A percentile compares a stretch with the other conserved stretches of the same genome.
Evolutionary conservation across 768 basidiomycete species (phyloP).

Genomic region (Leccinum imitatum): DNA sequence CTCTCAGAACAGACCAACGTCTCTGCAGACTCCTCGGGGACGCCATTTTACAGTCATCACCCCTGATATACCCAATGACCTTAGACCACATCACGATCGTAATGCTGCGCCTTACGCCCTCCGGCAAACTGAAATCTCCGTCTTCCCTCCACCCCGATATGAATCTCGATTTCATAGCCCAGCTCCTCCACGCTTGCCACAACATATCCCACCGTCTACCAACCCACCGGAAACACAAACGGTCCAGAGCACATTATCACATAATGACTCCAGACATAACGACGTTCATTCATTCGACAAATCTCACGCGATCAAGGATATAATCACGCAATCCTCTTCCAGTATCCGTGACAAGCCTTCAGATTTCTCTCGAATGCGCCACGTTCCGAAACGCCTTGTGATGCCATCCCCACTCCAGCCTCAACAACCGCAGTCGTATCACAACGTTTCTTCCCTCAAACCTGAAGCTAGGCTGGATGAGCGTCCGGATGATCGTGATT

Average conservation of each 20-base stretch:
- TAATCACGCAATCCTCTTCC: conserved; percentile 6
- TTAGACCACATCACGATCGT: conserved; percentile 12
- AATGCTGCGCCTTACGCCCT: conserved; percentile 15
- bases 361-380: conserved; percentile 25
- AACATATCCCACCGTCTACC: conserved; percentile 7
- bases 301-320: conserved; percentile 3
- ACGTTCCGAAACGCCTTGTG: conserved; percentile 65
- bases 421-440: conserved; percentile 19
- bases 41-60: conserved; percentile 11
- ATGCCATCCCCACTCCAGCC: conserved; percentile 71
- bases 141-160: conserved; percentile 24
- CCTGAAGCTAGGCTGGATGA: conserved; percentile 6
- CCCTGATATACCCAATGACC: conserved; percentile 7
- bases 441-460: conserved; percentile 10
- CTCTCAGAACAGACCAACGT: conserved; percentile 5
- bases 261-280: conserved; percentile 7
- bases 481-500: conserved; percentile 1
- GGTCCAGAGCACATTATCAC: neutral
- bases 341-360: conserved; percentile 7
- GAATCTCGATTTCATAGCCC: conserved; percentile 14
- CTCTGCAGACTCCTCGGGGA: conserved; percentile 17
- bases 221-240: conserved; percentile 5
- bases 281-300: conserved; percentile 12
- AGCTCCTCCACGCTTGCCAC: conserved; percentile 11
- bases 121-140: conserved; percentile 13